Percentiles rank a stretch among this genome's conserved stretches.
These are phyloP conservation scores for Iberis pinnata DNA, from an alignment of 345 rosid genomes.

Conservation along the genomic window DNA sequence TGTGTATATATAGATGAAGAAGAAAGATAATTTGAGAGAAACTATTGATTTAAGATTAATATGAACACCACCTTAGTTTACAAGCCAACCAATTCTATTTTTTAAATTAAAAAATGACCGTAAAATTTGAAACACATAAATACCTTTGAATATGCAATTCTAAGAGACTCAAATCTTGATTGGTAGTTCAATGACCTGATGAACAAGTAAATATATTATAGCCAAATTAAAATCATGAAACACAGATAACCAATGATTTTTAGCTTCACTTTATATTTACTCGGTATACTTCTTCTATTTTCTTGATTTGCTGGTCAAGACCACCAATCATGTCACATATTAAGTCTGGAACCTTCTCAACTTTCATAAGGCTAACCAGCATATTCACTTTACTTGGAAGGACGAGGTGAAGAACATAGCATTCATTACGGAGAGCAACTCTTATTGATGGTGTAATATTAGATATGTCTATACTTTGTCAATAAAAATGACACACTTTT, in stretches of 20 bases:
- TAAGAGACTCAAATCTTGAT: no score
- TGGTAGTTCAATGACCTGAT: conserved; percentile 94
- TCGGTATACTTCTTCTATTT: conserved; percentile 73
- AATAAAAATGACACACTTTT: conserved; percentile 91
- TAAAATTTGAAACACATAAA: no score
- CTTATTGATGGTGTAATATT: conserved; percentile 91
- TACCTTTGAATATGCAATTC: no score
- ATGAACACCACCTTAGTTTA: no score
- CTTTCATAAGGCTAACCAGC: conserved; percentile 96
- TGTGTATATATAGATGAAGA: no score
- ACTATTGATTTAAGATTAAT: no score
- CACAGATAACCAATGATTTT: neutral
- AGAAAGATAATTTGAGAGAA: no score
- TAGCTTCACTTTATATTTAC: neutral
- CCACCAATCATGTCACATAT: conserved; percentile 99
- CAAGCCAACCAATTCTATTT: no score
- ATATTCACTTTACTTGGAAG: conserved; percentile 98
- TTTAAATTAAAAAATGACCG: no score
- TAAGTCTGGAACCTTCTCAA: conserved; percentile 97
- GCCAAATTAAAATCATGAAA: neutral
- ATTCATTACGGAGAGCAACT: conserved; percentile 96
- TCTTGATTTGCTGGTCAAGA: conserved; percentile 97
- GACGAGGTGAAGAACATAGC: conserved; percentile 90
- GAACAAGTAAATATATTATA: conserved; percentile 6
- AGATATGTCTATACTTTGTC: conserved; percentile 92